A percentile compares a stretch with the other conserved stretches of the same genome.
These are phyloP conservation scores for Akanthomyces lecanii DNA, from an alignment of 2,329 filamentous ascomycete species.

Conservation along the genomic window DNA sequence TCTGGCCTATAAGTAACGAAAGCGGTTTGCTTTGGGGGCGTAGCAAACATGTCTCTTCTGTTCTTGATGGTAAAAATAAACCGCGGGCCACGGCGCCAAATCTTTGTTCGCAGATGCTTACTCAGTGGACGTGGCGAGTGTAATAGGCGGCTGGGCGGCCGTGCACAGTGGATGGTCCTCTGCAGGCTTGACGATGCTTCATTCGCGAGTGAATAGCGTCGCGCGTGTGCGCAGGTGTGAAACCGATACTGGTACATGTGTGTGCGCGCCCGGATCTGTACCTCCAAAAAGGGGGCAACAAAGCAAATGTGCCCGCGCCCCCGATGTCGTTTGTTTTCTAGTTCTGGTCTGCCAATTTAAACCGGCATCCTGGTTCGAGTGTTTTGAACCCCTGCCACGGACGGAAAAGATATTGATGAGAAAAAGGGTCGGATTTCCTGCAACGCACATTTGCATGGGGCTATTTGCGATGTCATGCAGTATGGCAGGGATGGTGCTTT, in stretches of 20 bases:
- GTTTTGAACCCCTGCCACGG: slow-evolving; percentile 2
- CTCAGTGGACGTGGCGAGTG: not conserved
- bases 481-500: not conserved
- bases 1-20: not conserved
- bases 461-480: not conserved
- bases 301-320: not conserved
- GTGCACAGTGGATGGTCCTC: not conserved
- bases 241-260: not conserved
- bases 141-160: not conserved
- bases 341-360: not conserved
- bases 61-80: not conserved
- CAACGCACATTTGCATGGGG: not conserved
- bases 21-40: not conserved
- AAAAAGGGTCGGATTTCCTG: not conserved
- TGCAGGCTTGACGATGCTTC: not conserved
- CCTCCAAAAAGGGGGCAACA: not conserved
- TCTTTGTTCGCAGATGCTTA: not conserved
- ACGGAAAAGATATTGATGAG: not conserved
- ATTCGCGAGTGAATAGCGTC: not conserved
- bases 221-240: not conserved
- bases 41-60: not conserved
- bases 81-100: not conserved
- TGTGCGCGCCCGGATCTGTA: not conserved
- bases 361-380: not conserved
- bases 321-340: not conserved